These are phyloP conservation scores for Fusarium beomiforme DNA, from an alignment of 2,329 filamentous ascomycete genomes.

Conservation along the genomic window DNA sequence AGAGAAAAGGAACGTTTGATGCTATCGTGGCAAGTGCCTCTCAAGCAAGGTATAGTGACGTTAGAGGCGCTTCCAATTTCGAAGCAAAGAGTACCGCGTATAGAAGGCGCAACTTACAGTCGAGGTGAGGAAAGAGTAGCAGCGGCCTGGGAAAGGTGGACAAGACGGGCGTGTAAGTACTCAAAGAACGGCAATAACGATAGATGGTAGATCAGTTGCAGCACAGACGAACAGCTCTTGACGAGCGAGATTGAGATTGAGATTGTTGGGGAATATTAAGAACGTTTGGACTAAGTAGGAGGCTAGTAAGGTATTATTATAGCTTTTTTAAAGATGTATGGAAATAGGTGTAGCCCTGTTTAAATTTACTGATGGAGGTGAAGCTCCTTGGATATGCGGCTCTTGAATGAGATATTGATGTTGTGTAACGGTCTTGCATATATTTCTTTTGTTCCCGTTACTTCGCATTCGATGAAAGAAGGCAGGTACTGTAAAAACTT, in stretches of 20 bases:
- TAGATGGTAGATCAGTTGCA: slow-evolving; percentile 4
- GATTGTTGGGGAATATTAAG: background rate
- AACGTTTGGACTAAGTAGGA: slow-evolving; percentile 8
- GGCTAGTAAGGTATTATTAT: slow-evolving; percentile 17
- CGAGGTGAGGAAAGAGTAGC: background rate
- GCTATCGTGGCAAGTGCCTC: slow-evolving; percentile 11
- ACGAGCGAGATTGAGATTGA: slow-evolving; percentile 1
- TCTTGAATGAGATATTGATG: background rate
- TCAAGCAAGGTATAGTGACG: slow-evolving; percentile 10
- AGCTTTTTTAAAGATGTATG: background rate
- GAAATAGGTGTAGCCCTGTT: background rate
- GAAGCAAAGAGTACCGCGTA: background rate
- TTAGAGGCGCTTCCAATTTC: slow-evolving; percentile 20
- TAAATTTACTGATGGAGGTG: background rate
- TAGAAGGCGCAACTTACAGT: slow-evolving; percentile 8
- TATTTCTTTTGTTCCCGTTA: background rate
- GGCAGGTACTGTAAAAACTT: background rate
- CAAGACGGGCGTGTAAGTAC: background rate
- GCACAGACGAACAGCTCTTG: slow-evolving; percentile 9
- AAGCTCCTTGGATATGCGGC: slow-evolving; percentile 2
- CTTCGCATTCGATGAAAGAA: background rate
- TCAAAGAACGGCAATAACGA: background rate
- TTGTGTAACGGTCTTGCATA: background rate
- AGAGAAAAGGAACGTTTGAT: slow-evolving; percentile 8
- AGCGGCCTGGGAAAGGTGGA: background rate